phyloP scores from a whole-genome alignment of 495 filamentous ascomycete species.

The Coniosporium apollinis region DNA sequence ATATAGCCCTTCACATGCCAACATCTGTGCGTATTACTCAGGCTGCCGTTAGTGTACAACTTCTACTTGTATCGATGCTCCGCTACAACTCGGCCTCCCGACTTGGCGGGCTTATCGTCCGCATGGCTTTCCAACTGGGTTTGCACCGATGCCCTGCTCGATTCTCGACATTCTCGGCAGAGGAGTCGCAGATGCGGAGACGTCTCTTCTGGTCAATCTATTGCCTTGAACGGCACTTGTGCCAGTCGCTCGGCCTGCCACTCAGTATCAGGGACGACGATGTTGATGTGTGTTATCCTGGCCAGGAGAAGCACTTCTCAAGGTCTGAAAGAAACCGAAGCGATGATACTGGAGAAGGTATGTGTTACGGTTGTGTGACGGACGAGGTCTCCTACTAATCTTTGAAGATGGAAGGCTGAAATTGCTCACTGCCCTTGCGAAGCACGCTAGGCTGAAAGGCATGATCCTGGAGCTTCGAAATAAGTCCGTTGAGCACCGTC shows the following conservation, averaged over 20 bases:
- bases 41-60: conserved; percentile 28
- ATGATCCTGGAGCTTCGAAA: conserved; percentile 30
- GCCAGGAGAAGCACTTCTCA: conserved; percentile 3
- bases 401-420: conserved; percentile 11
- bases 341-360: too few relatives aligned
- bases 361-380: too few relatives aligned
- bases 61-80: conserved; percentile 31
- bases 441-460: conserved; percentile 28
- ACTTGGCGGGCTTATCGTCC: conserved; percentile 29
- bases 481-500: conserved; percentile 28
- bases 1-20: conserved; percentile 21
- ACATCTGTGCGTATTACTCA: conserved; percentile 27
- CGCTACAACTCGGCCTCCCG: conserved; percentile 33
- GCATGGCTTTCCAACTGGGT: conserved; percentile 31
- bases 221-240: conserved; percentile 31
- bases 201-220: conserved; percentile 36
- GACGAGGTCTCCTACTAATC: conserved; percentile 1
- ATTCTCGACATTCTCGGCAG: conserved; percentile 23
- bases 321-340: not conserved
- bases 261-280: conserved; percentile 34
- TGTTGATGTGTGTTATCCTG: conserved; percentile 35
- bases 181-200: conserved; percentile 26
- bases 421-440: conserved; percentile 25
- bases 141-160: conserved; percentile 32
- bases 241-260: conserved; percentile 33